Base-by-base conservation (phyloP, 2,329 filamentous ascomycete species). In the Fusarium abutilonis region DNA sequence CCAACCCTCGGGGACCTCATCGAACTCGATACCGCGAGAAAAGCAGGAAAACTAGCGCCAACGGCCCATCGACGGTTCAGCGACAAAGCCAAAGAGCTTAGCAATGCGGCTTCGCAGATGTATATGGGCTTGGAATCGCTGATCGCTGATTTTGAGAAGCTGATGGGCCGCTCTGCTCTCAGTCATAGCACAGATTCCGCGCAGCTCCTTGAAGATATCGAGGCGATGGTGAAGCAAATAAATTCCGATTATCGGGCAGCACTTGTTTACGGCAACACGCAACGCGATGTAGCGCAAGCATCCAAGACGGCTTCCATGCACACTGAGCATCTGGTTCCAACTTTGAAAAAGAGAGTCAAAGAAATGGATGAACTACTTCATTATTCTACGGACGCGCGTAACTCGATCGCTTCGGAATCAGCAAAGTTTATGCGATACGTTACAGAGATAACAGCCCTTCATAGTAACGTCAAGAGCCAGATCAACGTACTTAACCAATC, bases 201-300 rank as follows among this genome's bases (percentile, higher is more conserved):
- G 19, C 87, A 89, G 60, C 79, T 97, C 7, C 80, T 95, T 45
- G 85, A 92, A 60, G 95, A 98, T 73, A 92, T 98, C 39, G 89
- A 94, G 72, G 89, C 91, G 0, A 83, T 98, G 52, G 88, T 89
- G 47, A 92, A 88, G 69, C 97, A 97, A 76, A 90, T 99, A 45
- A 87, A 89, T 43, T 91, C 89, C 6, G 95, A 98, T 75, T 91
- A 92, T 71, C 89, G 93, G 66, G 89, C 91, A 64, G 86, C 92
- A 10, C 79, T 92, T 40, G 83, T 84, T 6, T 88, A 93, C 62
- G 80, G 86, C 1, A 86, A 86, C 63, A 88, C 88, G 36, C 79
- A 88, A 66, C 79, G 80, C 34, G 86, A 87, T 63, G 71, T 88
- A 14, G 78, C 82, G 1, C 86, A 87, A 68, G 86, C 83, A 8